Conservation (phyloP, 331 rosid species). For the Quercus lobata region DNA sequence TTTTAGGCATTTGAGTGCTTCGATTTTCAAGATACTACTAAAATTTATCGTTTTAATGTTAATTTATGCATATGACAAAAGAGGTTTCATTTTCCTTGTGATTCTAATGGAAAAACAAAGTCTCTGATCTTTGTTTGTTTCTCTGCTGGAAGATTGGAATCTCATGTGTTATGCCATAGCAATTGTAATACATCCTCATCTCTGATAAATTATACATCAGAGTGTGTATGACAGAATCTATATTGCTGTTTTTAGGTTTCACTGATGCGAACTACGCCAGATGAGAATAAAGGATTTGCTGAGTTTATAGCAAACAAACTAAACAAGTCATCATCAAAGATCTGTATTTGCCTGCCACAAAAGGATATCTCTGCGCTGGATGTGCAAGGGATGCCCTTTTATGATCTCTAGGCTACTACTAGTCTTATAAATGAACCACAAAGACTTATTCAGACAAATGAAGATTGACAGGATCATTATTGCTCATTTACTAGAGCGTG, state of each 20-base stretch:
- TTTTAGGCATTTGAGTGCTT: conserved; percentile 6
- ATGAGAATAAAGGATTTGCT: conserved; percentile 74
- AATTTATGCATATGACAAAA: background rate
- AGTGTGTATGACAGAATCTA: background rate
- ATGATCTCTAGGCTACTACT: conserved; percentile 63
- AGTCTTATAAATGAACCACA: conserved; percentile 62
- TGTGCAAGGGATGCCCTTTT: conserved; percentile 71
- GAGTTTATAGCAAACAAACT: conserved; percentile 72
- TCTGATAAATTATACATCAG: background rate
- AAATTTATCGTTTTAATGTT: background rate
- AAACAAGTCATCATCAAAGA: conserved; percentile 58
- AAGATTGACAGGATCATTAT: conserved; percentile 46
- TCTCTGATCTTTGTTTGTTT: too few species aligned
- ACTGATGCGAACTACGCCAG: conserved; percentile 72
- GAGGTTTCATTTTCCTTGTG: background rate
- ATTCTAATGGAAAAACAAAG: too few species aligned
- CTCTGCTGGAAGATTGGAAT: conserved; percentile 7
- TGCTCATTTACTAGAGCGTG: background rate
- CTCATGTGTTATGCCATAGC: background rate
- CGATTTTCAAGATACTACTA: background rate
- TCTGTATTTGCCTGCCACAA: conserved; percentile 75
- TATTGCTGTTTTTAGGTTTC: conserved; percentile 53
- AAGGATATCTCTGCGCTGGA: conserved; percentile 90
- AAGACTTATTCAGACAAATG: conserved; percentile 52
- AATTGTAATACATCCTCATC: background rate